Evolutionary conservation across 805 yeast genomes (phyloP).

Genomic region (Clavispora vitiphila): DNA sequence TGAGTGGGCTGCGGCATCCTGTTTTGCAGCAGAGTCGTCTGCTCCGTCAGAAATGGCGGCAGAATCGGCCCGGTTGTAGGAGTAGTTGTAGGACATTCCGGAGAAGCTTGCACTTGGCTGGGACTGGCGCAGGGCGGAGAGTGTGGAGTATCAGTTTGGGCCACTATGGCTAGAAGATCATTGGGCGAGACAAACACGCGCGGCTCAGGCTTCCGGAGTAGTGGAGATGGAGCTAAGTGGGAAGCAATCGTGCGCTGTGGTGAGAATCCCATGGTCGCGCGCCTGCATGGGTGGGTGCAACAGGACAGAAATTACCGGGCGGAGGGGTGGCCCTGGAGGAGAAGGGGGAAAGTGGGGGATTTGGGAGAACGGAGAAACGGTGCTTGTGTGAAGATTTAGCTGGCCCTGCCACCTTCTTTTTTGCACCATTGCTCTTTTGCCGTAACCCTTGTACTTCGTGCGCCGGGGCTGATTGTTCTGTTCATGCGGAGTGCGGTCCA

Average conservation of each 20-base stretch:
- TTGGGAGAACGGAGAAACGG: no score
- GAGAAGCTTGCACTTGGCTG: neutral
- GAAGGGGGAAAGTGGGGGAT: neutral
- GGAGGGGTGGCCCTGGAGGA: no score
- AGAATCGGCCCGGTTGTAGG: slow-evolving; percentile 32
- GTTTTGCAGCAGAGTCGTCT: no score
- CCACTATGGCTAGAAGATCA: neutral
- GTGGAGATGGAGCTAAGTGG: neutral
- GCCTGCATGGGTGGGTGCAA: neutral
- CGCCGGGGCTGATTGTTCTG: neutral
- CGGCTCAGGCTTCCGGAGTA: neutral
- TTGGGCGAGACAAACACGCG: neutral
- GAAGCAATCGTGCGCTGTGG: neutral
- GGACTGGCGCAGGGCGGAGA: neutral
- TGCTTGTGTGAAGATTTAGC: no score
- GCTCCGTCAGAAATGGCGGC: slow-evolving; percentile 4
- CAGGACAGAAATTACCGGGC: neutral
- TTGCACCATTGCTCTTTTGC: no score
- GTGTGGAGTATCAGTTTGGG: neutral
- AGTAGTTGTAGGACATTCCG: slow-evolving; percentile 28
- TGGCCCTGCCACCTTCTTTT: no score
- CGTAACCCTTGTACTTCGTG: no score
- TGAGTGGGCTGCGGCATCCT: slow-evolving; percentile 4
- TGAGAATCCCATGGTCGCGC: neutral
- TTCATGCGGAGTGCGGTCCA: neutral